Conservation (phyloP, 768 basidiomycete species). For the Filobasidium wieringae region DNA sequence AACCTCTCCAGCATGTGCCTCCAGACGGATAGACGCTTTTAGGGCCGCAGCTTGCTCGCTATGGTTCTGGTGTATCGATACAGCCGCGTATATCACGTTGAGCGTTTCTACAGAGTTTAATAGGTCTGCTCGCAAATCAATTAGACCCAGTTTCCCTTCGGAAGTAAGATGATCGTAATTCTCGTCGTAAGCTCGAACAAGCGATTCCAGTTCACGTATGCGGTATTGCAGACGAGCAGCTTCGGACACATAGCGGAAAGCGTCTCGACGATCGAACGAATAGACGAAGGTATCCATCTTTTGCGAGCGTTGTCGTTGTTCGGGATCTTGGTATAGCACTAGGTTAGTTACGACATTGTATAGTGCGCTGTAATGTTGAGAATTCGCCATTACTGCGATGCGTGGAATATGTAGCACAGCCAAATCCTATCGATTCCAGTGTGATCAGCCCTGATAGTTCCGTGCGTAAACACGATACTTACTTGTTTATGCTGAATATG, state of each 20-base stretch:
- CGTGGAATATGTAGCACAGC: slow-evolving; percentile 69
- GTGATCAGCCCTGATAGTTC: neutral
- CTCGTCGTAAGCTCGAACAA: slow-evolving; percentile 37
- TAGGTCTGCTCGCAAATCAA: slow-evolving; percentile 61
- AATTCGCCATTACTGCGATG: slow-evolving; percentile 73
- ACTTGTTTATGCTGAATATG: slow-evolving; percentile 60
- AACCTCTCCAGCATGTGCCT: slow-evolving; percentile 71
- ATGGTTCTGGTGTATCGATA: slow-evolving; percentile 63
- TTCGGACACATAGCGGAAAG: slow-evolving; percentile 27
- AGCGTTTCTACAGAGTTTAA: slow-evolving; percentile 65
- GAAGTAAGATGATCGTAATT: slow-evolving; percentile 36
- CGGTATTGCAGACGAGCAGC: slow-evolving; percentile 51
- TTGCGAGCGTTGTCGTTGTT: slow-evolving; percentile 63
- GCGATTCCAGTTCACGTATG: slow-evolving; percentile 48
- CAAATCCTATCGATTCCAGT: slow-evolving; percentile 52
- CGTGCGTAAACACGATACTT: slow-evolving; percentile 17
- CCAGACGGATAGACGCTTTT: slow-evolving; percentile 67
- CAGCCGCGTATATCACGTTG: slow-evolving; percentile 64
- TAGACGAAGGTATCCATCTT: slow-evolving; percentile 70
- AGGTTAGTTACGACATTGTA: slow-evolving; percentile 78
- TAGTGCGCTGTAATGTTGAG: slow-evolving; percentile 69
- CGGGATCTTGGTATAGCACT: slow-evolving; percentile 77
- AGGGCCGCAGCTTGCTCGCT: slow-evolving; percentile 53
- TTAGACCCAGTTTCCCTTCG: slow-evolving; percentile 46
- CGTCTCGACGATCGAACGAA: slow-evolving; percentile 53